Base-by-base conservation (phyloP, 75 land plant species). In the Ceratopteris richardii region DNA sequence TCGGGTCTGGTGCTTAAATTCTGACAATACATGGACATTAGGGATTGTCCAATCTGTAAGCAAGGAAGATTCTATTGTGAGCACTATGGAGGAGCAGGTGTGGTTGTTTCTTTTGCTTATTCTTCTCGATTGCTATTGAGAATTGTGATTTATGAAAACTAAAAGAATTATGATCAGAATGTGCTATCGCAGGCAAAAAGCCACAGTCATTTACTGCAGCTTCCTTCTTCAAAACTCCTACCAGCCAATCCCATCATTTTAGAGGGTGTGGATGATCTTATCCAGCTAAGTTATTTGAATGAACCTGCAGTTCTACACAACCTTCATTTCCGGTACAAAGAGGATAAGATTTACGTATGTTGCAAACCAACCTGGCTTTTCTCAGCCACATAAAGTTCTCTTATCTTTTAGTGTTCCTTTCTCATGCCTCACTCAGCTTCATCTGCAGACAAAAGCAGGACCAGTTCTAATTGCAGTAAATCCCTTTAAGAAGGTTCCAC, bases 381-480 rank as follows among this genome's bases (percentile, higher is more conserved):
- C 12, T 40, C 9, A 14, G 12, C n/a, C n/a, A 48, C 51, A 17
- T 9, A 11, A 10, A 9, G 21, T 4, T 18, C 51, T 48, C 20
- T 48, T 48, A 48, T 48, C 21, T 48, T 14, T 5, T 10, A 17
- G 14, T 48, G 18, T 18, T 13, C 14, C 14, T 40, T 10, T 40
- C 9, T 40, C 9, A 9, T 40, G 42, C 14, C 42, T 40, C 13
- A 40, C 42, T 40, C 14, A 9, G 42, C 20, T 19, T 48, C 20
- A 4, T 9, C 6, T 74, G 25, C 66, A 95, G 99, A 95, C 92
- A 18, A 90, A 78, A 82, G 99, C 99, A 52, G 99, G 99, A 5
- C 99, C 99, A 61, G 92, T 95, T 5, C 69, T 95, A 82, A 80
- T 95, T 64, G 99, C 96, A 7, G 56, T 95, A 54, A 95, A 95